Base-by-base conservation (phyloP, 352 stramenopile genomes). In the Phytophthora vignae region DNA sequence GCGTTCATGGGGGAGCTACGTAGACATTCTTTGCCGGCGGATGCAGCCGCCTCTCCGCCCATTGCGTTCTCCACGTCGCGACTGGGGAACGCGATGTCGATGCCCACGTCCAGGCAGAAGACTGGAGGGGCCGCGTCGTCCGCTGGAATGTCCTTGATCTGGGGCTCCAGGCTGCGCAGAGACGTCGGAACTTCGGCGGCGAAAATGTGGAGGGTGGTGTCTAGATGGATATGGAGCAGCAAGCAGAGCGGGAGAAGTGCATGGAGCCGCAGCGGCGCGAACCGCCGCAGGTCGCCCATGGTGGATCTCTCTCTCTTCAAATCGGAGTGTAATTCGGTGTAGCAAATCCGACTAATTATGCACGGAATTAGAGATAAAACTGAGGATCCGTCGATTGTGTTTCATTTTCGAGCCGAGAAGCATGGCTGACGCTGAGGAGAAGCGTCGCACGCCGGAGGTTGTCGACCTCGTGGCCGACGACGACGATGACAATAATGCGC, bases 31-130 rank as follows among this genome's bases (percentile, higher is more conserved):
- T 56, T 68, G 1, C 65, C 74, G 2, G 66, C 67, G 0, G 50
- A 58, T 2, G 66, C 33, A 21, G 54, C 12, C 11, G 12, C 60
- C 8, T 58, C 33, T 9, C 53, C 67, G 12, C 60, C 71, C 67
- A 80, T 74, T 17, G 73, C 55, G 21, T 56, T 49, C 38, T 73
- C 25, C 42, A 79, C 63, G 25, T 74, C 60, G 25, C 19, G 63
- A 58, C 66, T 72, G 36, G 71, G 77, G 53, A 88, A 85, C 44
- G 69, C 78, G 57, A 88, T 76, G 55, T 83, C 81, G 46, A 87
- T 33, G 15, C 78, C 81, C 2, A 81, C 59, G 62, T 88, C 78
- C 31, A 79, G 58, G 49, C 79, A 88, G 65, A 84, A 86, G 3
- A 86, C 71, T 12, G 73, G 73, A 7, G 55, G 62, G 2, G 63